Evolutionary conservation across 2,329 filamentous ascomycete species (phyloP), one percentile per base, ranked within the genome.

Genomic region (Verruconis gallopava): DNA sequence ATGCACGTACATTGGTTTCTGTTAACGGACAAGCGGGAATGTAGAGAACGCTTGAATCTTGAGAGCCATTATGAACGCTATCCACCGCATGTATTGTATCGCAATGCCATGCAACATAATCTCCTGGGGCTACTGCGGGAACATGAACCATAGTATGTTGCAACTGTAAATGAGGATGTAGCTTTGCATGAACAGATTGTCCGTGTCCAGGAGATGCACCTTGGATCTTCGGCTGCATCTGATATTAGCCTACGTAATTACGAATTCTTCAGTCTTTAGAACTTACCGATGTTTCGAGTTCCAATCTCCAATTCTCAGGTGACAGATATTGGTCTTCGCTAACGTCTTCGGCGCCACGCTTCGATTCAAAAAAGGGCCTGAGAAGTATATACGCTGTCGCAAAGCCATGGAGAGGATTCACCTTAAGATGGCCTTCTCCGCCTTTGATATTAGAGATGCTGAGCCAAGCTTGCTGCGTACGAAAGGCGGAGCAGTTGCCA

Each of bases 391-490:
- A 95, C 0, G 81, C 78, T 0, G 82, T 91, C 0, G 83, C 76
- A 42, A 84, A 72, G 48, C 73, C 72, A 36, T 91, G 62, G 40
- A 93, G 66, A 0, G 88, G 88, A 52, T 88, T 88, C 2, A 94
- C 81, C 34, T 84, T 69, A 40, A 95, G 61, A 0, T 86, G 91
- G 1, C 88, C 88, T 62, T 93, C 79, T 4, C 70, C 69, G 0
- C 84, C 82, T 0, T 70, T 76, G 0, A 77, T 80, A n/a, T 67
- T 63, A 44, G 79, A 85, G 71, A 95, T 79, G 46, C 73, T 75
- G 40, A 95, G 60, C 88, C 88, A 95, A 14, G 85, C 88, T 61
- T 95, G 88, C 58, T 84, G 89, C 71, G 85, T 81, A 30, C 89
- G 73, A 61, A 94, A 86, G 67, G 86, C 85, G 36, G 73, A 80